A percentile compares a stretch with the other conserved stretches of the same genome.
Evolutionary conservation across 768 basidiomycete species (phyloP).

Genomic region (Tylopilus cervinicoccineus): DNA sequence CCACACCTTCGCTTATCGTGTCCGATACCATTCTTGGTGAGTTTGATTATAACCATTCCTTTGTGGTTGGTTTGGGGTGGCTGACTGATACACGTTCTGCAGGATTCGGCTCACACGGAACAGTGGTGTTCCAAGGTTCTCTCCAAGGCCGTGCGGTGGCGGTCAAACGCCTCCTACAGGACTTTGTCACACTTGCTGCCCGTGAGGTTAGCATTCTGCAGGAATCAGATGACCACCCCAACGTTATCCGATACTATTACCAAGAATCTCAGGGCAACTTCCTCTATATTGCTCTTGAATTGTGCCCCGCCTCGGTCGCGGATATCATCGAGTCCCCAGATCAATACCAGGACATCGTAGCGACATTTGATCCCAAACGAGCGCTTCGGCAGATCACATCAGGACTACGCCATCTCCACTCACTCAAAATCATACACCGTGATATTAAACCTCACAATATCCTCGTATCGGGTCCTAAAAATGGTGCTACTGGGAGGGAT

Average conservation of each 20-base stretch:
- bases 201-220: constrained; percentile 94
- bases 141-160: constrained; percentile 97
- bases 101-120: constrained; percentile 97
- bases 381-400: constrained; percentile 84
- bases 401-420: constrained; percentile 88
- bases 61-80: neutral
- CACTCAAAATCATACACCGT: constrained; percentile 93
- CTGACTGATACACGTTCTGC: constrained; percentile 5
- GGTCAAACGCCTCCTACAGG: constrained; percentile 93
- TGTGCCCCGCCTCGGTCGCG: constrained; percentile 87
- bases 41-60: constrained; percentile 17
- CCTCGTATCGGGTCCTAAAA: constrained; percentile 71
- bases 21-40: constrained; percentile 74
- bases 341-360: constrained; percentile 71
- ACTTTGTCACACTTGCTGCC: constrained; percentile 91
- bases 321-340: constrained; percentile 82
- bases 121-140: constrained; percentile 90
- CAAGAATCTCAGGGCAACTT: constrained; percentile 93
- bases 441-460: constrained; percentile 99
- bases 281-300: constrained; percentile 95
- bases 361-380: constrained; percentile 80
- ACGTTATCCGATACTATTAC: constrained; percentile 98
- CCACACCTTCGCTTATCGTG: constrained; percentile 55
- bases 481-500: constrained; percentile 38
- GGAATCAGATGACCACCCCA: constrained; percentile 96